Base-by-base conservation (phyloP, 2,329 filamentous ascomycete genomes). In the Huntiella savannae region DNA sequence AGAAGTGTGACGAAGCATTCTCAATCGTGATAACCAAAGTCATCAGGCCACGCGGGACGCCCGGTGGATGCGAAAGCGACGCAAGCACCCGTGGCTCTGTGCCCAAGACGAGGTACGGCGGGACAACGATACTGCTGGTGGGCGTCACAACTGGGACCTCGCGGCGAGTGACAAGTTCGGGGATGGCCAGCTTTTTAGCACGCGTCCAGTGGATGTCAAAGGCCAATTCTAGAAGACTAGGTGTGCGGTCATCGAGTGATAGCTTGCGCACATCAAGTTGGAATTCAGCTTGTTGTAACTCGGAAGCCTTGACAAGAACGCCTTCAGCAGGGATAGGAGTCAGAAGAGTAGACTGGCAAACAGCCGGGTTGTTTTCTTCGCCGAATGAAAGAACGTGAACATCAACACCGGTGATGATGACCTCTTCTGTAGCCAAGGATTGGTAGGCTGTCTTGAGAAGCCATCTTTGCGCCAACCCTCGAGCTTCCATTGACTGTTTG, bases 1-100 rank as follows among this genome's bases (percentile, higher is more conserved):
- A 72, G 62, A 94, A 92, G 60, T 98, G 91, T 59, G 78, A 81
- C 0, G 88, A 95, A 0, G 87, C 82, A 58, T 98, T 98, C 62
- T 98, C 91, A 48, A 98, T 76, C 3, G 77, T 84, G 57, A 75
- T 58, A 37, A 69, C 63, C 11, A 77, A 58, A 47, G 66, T 62
- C 39, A 72, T 52, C 6, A 73, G 55, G 8, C 55, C 47, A 45
- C 60, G 49, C 5, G 54, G 53, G 2, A 55, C 50, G 5, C 57
- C 56, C 3, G 57, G 55, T 15, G 61, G 58, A 53, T 72, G 68
- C 3, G 68, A 63, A 2, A 71, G 67, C 0, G 69, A 66, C 0
- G 73, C 75, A 3, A 95, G 73, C 1, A 95, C 86, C 48, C 91
- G 77, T 1, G 91, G 91, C 58, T 98, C 91, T 3, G 77, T 78